Evolutionary conservation across 768 basidiomycete genomes (phyloP).

Genomic region (Myochromella boudieri): DNA sequence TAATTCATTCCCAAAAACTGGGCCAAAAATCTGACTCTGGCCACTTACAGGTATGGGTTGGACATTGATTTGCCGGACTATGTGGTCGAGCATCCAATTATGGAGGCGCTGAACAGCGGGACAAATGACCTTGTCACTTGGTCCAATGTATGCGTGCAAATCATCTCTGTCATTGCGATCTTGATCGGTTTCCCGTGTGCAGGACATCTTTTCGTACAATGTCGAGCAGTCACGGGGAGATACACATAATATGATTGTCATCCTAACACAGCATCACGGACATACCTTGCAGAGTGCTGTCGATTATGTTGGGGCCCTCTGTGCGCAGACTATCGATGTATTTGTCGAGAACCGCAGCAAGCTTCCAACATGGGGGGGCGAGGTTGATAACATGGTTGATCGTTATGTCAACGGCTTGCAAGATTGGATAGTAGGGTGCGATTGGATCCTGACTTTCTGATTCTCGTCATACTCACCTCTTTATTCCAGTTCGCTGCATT

Average conservation of each 20-base stretch:
- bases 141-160: slow-evolving; percentile 63
- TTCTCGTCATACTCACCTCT: too few relatives aligned
- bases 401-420: slow-evolving; percentile 63
- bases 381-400: slow-evolving; percentile 56
- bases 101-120: slow-evolving; percentile 60
- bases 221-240: slow-evolving; percentile 67
- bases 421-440: slow-evolving; percentile 69
- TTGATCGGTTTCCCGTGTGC: background rate
- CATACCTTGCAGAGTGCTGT: slow-evolving; percentile 61
- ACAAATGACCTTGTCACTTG: slow-evolving; percentile 82
- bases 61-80: slow-evolving; percentile 70
- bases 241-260: slow-evolving; percentile 72
- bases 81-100: slow-evolving; percentile 64
- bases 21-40: background rate
- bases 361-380: slow-evolving; percentile 63
- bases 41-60: slow-evolving; percentile 54
- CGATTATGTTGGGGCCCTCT: slow-evolving; percentile 63
- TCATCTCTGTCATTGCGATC: background rate
- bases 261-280: slow-evolving; percentile 62
- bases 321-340: slow-evolving; percentile 50
- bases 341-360: slow-evolving; percentile 46
- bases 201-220: slow-evolving; percentile 80
- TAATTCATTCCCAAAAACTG: background rate
- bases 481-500: slow-evolving; percentile 59
- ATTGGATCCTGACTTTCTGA: slow-evolving; percentile 3